Conservation (phyloP, 1,284 basidiomycete genomes). For the Ustilago loliicola region DNA sequence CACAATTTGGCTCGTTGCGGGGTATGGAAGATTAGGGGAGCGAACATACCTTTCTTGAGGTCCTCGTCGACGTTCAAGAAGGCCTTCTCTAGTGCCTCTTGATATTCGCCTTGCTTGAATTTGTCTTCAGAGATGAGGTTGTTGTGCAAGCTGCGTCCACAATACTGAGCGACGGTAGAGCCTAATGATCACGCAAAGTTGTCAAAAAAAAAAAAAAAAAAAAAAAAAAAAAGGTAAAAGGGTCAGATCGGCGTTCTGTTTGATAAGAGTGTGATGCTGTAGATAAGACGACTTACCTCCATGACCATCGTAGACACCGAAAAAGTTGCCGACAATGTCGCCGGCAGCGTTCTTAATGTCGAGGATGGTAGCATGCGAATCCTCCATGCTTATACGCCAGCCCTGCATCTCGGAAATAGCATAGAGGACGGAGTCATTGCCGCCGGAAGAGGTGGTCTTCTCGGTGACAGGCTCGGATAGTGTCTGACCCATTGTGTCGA, state of each 20-base stretch:
- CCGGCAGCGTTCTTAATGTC: constrained; percentile 52
- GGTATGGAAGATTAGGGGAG: background rate
- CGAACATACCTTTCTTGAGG: constrained; percentile 79
- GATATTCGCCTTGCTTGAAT: constrained; percentile 81
- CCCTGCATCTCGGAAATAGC: constrained; percentile 98
- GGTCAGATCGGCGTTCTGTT: background rate
- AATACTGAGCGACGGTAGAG: constrained; percentile 87
- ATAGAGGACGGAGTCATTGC: constrained; percentile 83
- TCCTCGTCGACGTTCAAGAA: constrained; percentile 97
- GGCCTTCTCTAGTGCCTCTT: constrained; percentile 84
- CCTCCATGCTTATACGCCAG: constrained; percentile 99
- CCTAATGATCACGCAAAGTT: constrained; percentile 73
- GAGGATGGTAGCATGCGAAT: constrained; percentile 89
- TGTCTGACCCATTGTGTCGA: constrained; percentile 71
- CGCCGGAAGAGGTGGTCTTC: constrained; percentile 82
- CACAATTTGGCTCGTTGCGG: background rate
- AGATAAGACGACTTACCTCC: constrained; percentile 80
- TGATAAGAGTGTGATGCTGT: background rate
- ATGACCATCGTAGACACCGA: constrained; percentile 98
- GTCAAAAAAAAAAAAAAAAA: background rate
- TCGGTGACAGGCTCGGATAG: constrained; percentile 78
- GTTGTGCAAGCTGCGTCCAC: constrained; percentile 88
- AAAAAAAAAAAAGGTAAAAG: background rate
- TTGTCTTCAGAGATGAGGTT: constrained; percentile 81
- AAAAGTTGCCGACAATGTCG: constrained; percentile 77